Conservation (phyloP, 176 grass and related monocot genomes). For the Rhynchospora pubera region DNA sequence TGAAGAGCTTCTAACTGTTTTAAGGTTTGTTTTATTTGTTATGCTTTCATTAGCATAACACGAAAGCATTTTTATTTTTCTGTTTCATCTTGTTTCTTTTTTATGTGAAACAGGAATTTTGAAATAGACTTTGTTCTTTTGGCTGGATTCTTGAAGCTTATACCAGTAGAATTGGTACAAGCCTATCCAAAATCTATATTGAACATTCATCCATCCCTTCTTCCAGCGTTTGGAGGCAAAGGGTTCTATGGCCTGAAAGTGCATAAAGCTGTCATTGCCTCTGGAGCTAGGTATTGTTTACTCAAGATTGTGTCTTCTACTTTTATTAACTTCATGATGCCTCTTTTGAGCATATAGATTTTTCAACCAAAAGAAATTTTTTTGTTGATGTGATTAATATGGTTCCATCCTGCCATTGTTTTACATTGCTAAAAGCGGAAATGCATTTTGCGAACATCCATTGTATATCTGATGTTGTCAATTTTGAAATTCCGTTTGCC, state of each 20-base stretch:
- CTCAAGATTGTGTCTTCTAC: background rate
- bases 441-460: background rate
- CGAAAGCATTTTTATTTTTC: background rate
- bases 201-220: conserved; percentile 96
- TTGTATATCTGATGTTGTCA: too few relatives aligned
- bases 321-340: background rate
- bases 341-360: background rate
- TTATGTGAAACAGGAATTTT: conserved; percentile 37
- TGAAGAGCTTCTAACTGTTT: conserved; percentile 34
- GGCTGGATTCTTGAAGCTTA: conserved; percentile 87
- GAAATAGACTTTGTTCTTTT: conserved; percentile 74
- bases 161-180: conserved; percentile 64
- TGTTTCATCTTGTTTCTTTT: background rate
- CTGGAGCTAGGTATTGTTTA: conserved; percentile 64
- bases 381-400: background rate
- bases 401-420: background rate
- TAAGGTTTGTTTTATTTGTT: conserved; percentile 45
- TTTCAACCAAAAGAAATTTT: background rate
- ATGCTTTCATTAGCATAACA: background rate
- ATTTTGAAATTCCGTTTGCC: too few relatives aligned
- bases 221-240: conserved; percentile 87
- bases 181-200: conserved; percentile 62
- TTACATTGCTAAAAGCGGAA: background rate
- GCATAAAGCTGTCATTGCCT: conserved; percentile 74
- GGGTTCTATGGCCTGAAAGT: conserved; percentile 85